Base-by-base conservation (phyloP, 139 green algal species). In the Cymbomonas tetramitiformis region DNA sequence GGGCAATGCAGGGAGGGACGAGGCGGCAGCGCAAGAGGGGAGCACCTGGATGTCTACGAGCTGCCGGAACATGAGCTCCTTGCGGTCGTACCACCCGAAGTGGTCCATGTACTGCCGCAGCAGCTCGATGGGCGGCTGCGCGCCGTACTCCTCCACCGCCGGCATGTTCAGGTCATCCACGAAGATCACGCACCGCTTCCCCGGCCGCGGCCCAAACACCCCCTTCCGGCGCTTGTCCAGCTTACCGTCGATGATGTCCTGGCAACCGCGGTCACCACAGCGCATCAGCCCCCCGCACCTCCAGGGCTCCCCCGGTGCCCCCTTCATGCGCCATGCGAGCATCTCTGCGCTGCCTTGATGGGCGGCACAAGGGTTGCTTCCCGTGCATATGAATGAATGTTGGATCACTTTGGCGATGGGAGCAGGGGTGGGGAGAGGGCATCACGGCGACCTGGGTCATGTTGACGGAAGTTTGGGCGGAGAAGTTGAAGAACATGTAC, bases 71-170 rank as follows among this genome's bases (percentile, higher is more conserved):
- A 70, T 81, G 15, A 79, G 70, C 46, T 82, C 74, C 65, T 83
- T 84, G 31, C 81, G 68, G 53, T 91, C 82, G 56, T 91, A 90
- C 82, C 83, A 91, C 21, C 83, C 83, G 12, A 68, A 66, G 47
- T 89, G 74, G 68, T 91, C 81, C 58, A 91, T 83, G 75, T 73
- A 83, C 64, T 87, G 81, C 21, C 82, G 69, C 30, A 89, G 61
- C 53, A 89, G 69, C 72, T 89, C 81, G 30, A 89, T 75, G 19
- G 81, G 81, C 38, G 82, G 82, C 73, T 89, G 83, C 23, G 80
- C 83, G 55, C 80, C 80, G 76, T 89, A 91, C 56, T 83, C 81
- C 55, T 86, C 83, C 2, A 53, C 31, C 68, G 28, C 15, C 12
- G 67, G 67, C 67, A 75, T 75, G 63, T 71, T 72, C 41, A 75